Base-by-base conservation (phyloP, 2,329 filamentous ascomycete species). In the Pseudopithomyces maydicus region DNA sequence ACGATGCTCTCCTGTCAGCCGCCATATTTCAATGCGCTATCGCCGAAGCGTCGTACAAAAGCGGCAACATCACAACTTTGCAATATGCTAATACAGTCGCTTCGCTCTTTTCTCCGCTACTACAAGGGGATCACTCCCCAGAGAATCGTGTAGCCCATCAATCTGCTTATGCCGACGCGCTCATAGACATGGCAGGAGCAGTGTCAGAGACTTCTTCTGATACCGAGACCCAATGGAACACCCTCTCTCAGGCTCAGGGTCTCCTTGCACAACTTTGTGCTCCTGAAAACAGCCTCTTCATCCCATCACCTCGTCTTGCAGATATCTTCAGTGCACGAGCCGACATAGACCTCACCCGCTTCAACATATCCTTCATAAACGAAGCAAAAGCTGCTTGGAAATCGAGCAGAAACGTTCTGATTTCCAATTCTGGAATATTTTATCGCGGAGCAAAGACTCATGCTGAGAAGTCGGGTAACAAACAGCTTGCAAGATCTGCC, bases 21-120 rank as follows among this genome's bases (percentile, higher is more conserved):
- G 85, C 85, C 7, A 83, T 79, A 47, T 88, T 89, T 69, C 74
- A 82, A 15, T 80, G 81, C 45, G 81, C 82, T 4, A 70, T 88
- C 44, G 80, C 83, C 10, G 85, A 88, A 59, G 78, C 84, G 1
- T 79, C 84, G 48, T 89, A 85, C 68, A 81, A 82, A 36, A 77
- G 74, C 48, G 78, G 79, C 35, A 72, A 77, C 48, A 81, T 82
- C 52, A 80, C 84, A 41, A 66, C 82, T 19, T 69, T 77, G 38
- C 82, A 81, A n/a, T 88, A 88, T 71, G 77, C 82, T n/a, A 65
- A 67, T 26, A 68, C 76, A 2, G 62, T 82, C 10, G 66, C 70
- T 14, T 47, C 59, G n/a, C 65, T 68, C 4, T 78, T 77, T 55
- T 61, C 68, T 2, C 62, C 66, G 10, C 65, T 79, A 57, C 45